Percentiles rank a stretch among this genome's conserved stretches.
phyloP scores from a whole-genome alignment of 2,329 filamentous ascomycete species.

The Pseudogymnoascus sp. region DNA sequence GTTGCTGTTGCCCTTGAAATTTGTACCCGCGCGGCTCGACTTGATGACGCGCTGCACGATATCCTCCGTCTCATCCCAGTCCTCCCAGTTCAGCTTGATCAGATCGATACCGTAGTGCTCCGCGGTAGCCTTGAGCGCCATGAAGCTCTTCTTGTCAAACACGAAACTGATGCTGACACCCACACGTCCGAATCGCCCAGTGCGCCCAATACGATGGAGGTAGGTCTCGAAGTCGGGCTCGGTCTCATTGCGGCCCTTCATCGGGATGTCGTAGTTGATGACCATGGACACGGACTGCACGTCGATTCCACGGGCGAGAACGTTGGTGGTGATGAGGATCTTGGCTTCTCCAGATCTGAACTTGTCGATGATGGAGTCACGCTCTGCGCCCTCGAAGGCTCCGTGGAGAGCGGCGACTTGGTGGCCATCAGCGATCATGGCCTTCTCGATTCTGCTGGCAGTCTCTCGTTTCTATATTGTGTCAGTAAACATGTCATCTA shows the following conservation, averaged over 20 bases:
- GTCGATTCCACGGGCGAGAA: slow-evolving; percentile 94
- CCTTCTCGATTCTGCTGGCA: slow-evolving; percentile 74
- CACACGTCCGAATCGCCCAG: slow-evolving; percentile 91
- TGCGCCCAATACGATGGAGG: slow-evolving; percentile 94
- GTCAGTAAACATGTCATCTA: neutral
- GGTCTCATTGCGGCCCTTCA: slow-evolving; percentile 67
- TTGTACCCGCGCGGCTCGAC: slow-evolving; percentile 54
- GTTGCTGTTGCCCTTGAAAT: slow-evolving; percentile 28
- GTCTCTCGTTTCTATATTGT: slow-evolving; percentile 68
- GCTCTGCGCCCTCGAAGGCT: slow-evolving; percentile 74
- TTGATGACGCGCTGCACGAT: slow-evolving; percentile 78
- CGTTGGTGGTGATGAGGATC: slow-evolving; percentile 96
- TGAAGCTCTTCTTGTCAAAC: slow-evolving; percentile 75
- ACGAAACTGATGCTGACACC: slow-evolving; percentile 95
- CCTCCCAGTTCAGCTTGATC: slow-evolving; percentile 71
- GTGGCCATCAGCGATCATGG: slow-evolving; percentile 85
- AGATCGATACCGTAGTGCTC: slow-evolving; percentile 74
- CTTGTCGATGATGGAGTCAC: slow-evolving; percentile 76
- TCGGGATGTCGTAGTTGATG: slow-evolving; percentile 89
- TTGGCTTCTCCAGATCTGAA: slow-evolving; percentile 86
- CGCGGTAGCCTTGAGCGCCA: slow-evolving; percentile 73
- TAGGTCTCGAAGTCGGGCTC: slow-evolving; percentile 94
- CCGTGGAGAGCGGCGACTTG: slow-evolving; percentile 86
- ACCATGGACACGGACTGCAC: slow-evolving; percentile 91
- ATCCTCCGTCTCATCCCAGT: slow-evolving; percentile 87